phyloP scores from a whole-genome alignment of 108 stramenopile species.

The Ochromonas danica region DNA sequence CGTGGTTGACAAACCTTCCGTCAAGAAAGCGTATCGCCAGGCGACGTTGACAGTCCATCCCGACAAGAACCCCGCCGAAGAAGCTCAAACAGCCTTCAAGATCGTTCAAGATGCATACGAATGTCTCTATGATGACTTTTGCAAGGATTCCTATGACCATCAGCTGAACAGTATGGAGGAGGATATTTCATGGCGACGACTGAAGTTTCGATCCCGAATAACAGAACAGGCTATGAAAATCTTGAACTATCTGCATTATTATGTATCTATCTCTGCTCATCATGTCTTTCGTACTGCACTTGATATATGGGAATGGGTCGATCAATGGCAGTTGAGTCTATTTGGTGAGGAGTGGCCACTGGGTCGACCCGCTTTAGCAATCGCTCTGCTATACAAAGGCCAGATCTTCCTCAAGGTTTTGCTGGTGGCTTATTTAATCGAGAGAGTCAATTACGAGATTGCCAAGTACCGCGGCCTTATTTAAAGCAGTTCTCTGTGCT shows the following conservation, averaged over 20 bases:
- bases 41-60: neutral
- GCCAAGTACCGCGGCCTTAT: neutral
- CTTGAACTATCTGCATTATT: neutral
- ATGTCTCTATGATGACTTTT: conserved; percentile 1
- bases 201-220: neutral
- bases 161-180: neutral
- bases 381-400: neutral
- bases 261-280: neutral
- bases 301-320: neutral
- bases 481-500: too few relatives aligned
- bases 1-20: neutral
- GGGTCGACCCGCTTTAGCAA: neutral
- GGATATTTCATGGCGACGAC: neutral
- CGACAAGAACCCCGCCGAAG: conserved; percentile 19
- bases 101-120: conserved; percentile 5
- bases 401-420: neutral
- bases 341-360: neutral
- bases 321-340: neutral
- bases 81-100: neutral
- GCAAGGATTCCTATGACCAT: neutral
- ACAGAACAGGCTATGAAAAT: neutral
- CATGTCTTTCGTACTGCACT: neutral
- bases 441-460: conserved; percentile 7
- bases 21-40: conserved; percentile 17
- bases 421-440: neutral